phyloP scores from a whole-genome alignment of 805 yeast genomes.

The Lachancea fermentati region DNA sequence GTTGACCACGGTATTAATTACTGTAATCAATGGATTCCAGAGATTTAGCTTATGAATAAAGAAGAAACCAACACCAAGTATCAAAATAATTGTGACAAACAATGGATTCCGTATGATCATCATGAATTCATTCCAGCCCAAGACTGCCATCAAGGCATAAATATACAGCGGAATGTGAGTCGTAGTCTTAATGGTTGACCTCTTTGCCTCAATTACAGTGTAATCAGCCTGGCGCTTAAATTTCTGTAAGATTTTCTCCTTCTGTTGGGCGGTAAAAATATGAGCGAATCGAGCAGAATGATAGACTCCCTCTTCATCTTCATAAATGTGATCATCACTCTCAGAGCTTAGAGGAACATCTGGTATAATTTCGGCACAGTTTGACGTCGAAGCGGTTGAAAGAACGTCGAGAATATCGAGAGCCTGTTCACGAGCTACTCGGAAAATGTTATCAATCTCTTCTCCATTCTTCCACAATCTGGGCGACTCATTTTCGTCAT shows the following conservation, averaged over 20 bases:
- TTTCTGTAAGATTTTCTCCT: constrained; percentile 48
- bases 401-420: constrained; percentile 53
- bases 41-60: constrained; percentile 65
- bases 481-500: constrained; percentile 79
- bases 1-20: constrained; percentile 51
- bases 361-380: constrained; percentile 55
- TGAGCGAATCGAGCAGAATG: constrained; percentile 46
- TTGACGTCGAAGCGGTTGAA: constrained; percentile 47
- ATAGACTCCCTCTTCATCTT: constrained; percentile 36
- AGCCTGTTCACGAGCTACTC: constrained; percentile 54
- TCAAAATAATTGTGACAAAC: constrained; percentile 56
- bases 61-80: constrained; percentile 56
- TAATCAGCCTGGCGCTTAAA: constrained; percentile 75
- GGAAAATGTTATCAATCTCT: constrained; percentile 65
- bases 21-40: constrained; percentile 66
- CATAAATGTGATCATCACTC: constrained; percentile 31
- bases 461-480: constrained; percentile 67
- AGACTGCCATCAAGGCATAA: constrained; percentile 60
- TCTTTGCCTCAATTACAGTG: constrained; percentile 77
- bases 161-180: constrained; percentile 83
- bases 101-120: constrained; percentile 81
- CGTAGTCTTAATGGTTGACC: constrained; percentile 71
- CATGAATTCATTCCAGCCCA: constrained; percentile 97
- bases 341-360: constrained; percentile 41
- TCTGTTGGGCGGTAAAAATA: constrained; percentile 52